Base-by-base conservation (phyloP, 2,329 filamentous ascomycete species). In the Colletotrichum liriopes region DNA sequence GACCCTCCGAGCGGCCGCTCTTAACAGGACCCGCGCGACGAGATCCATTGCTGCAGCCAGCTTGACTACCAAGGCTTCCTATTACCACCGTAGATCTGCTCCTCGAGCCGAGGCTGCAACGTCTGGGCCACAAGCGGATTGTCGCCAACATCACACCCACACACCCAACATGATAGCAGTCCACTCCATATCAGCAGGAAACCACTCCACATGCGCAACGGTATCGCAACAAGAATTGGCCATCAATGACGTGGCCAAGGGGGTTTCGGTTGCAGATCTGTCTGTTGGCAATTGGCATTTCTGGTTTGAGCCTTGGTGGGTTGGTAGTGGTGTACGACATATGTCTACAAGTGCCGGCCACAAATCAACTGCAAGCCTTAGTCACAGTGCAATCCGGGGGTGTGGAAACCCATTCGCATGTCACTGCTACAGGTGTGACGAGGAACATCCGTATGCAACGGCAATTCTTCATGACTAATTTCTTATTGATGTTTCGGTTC, bases 381-480 rank as follows among this genome's bases (percentile, higher is more conserved):
- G 9, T 51, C 45, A 35, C 45, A 62, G 18, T 20, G n/a, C 26
- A 37, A 58, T 56, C 58, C 43, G 41, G 56, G 56, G 26, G 39
- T 47, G 54, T 47, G 59, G 52, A 39, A 60, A 56, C 43, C 23
- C 39, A 26, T 54, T 32, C 55, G 63, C 43, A 23, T 32, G 39
- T 49, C 45, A 65, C 58, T 69, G 39, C 37, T 26, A 26, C 26
- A 64, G 52, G 37, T 26, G 39, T 55, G 26, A 64, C 49, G 61
- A 52, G 35, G 49, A 45, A 23, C 47, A 67, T 67, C 47, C 41
- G 41, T 39, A 35, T 60, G 67, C 65, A 69, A 45, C 52, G 65
- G 69, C 65, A 72, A 65, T 72, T 69, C 65, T 69, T 72, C 69
- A 69, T 49, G 54, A 72, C 54, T 64, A 64, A 60, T 69, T 69